Conservation (phyloP, 768 basidiomycete species). For the Collybia mongolica region DNA sequence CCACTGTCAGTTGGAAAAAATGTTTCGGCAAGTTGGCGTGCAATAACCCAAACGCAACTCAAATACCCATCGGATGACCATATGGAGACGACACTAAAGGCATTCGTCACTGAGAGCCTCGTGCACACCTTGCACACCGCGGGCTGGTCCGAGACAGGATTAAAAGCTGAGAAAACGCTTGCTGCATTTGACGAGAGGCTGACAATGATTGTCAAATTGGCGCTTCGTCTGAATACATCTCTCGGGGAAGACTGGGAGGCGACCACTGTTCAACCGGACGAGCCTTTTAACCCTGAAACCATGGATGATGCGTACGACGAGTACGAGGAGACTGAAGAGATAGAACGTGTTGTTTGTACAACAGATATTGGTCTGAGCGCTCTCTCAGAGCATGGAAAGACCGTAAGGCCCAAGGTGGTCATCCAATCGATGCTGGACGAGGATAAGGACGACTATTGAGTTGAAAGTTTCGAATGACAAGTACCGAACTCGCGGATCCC, state of each 20-base stretch:
- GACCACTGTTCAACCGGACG: conserved; percentile 21
- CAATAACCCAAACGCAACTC: conserved; percentile 23
- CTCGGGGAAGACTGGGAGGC: conserved; percentile 25
- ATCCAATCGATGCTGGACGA: conserved; percentile 16
- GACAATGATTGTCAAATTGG: conserved; percentile 24
- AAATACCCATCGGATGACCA: conserved; percentile 16
- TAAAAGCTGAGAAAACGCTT: conserved; percentile 2
- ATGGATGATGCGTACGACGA: conserved; percentile 30
- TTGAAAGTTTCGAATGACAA: too few species aligned
- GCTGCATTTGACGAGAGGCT: conserved; percentile 9
- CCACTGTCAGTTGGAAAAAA: conserved; percentile 11
- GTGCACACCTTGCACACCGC: conserved; percentile 3
- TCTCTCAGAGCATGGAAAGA: conserved; percentile 6
- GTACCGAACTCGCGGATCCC: too few species aligned
- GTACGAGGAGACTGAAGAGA: conserved; percentile 7
- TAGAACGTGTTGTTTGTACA: conserved; percentile 28
- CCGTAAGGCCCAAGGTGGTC: conserved; percentile 29
- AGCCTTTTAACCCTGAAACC: conserved; percentile 20
- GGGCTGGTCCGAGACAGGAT: not conserved
- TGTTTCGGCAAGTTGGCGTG: conserved; percentile 22
- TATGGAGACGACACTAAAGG: conserved; percentile 11
- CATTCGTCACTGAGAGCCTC: conserved; percentile 18
- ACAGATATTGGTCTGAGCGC: conserved; percentile 28
- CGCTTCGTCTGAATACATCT: conserved; percentile 28
- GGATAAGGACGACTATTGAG: conserved; percentile 4